Evolutionary conservation across 2,329 filamentous ascomycete species (phyloP), one percentile per base, ranked within the genome.

Genomic region (Phyllachora maydis): DNA sequence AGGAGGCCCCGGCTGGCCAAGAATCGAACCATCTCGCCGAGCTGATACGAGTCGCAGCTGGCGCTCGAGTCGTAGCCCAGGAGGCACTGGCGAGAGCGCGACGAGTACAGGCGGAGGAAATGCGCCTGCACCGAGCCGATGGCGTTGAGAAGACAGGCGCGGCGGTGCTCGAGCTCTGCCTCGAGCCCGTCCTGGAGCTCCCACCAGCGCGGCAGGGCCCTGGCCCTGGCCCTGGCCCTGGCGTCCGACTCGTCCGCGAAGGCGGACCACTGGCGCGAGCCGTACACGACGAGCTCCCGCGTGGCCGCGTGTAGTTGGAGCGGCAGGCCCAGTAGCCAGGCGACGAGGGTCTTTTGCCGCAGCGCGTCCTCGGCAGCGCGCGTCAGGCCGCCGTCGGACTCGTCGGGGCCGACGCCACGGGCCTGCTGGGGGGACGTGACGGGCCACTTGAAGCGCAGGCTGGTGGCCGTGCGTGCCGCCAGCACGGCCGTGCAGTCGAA

Each of bases 1-100:
- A 79, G 37, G 0, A 77, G 60, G 14, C 60, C 56, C 32, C 66
- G 65, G 32, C 58, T 56, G 9, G 54, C 48, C 17, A 82, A 60
- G 43, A 82, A 82, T 33, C 67, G 68, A 31, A 79, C 47, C 56
- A 77, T 77, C 45, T 82, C 73, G 12, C 75, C 76, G 1, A 83
- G 59, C 44, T 83, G 76, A 37, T 74, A 83, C 2, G 67, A 70
- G 46, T 83, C 76, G 42, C 76, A 82, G 19, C 73, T 65, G 2
- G 60, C 46, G 30, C 67, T 75, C 3, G 66, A 69, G 37, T 78
- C 73, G 43, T 82, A 82, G 24, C 75, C 74, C 0, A 79, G 56
- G 35, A 66, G 67, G 43, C 76, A 82, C 40, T 81, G 75, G 6
- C 52, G 46, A 16, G 48, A 56, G n/a, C 68, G 64, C 7, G 72